Conservation (phyloP, 495 filamentous ascomycete species). For the Hapsidospora chrysogenum region DNA sequence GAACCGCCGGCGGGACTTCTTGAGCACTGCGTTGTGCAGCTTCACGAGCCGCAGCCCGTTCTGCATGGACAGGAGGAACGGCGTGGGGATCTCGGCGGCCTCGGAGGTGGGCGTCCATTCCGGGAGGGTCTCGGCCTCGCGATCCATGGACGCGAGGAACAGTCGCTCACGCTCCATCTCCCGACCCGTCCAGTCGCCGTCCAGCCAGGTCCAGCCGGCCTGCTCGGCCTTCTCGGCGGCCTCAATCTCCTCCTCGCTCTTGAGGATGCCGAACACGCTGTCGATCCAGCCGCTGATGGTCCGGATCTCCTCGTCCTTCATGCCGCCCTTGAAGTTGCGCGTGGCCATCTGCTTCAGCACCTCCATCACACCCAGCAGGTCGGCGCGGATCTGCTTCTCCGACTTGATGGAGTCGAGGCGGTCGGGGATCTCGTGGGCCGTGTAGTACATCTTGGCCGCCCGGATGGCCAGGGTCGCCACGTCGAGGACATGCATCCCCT, state of each 20-base stretch:
- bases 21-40: slow-evolving; percentile 76
- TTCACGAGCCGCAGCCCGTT: slow-evolving; percentile 70
- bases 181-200: slow-evolving; percentile 60
- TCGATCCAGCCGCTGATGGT: slow-evolving; percentile 62
- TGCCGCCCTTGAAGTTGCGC: slow-evolving; percentile 72
- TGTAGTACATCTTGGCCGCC: slow-evolving; percentile 91
- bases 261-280: slow-evolving; percentile 56
- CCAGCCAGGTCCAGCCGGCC: slow-evolving; percentile 62
- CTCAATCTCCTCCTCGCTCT: slow-evolving; percentile 58
- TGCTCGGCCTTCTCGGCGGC: slow-evolving; percentile 52
- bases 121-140: slow-evolving; percentile 40
- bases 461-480: slow-evolving; percentile 85
- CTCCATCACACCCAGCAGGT: slow-evolving; percentile 73
- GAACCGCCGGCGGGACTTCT: slow-evolving; percentile 70
- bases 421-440: slow-evolving; percentile 63
- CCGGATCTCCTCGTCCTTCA: slow-evolving; percentile 54
- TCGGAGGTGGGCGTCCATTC: slow-evolving; percentile 44
- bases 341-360: slow-evolving; percentile 79
- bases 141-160: slow-evolving; percentile 51
- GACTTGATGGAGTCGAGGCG: slow-evolving; percentile 71
- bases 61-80: slow-evolving; percentile 55
- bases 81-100: slow-evolving; percentile 42
- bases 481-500: slow-evolving; percentile 83
- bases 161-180: slow-evolving; percentile 66
- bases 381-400: slow-evolving; percentile 61